Evolutionary conservation across 805 yeast genomes (phyloP), one percentile per base, ranked within the genome.

Genomic region (Wickerhamomyces subpelliculosus): DNA sequence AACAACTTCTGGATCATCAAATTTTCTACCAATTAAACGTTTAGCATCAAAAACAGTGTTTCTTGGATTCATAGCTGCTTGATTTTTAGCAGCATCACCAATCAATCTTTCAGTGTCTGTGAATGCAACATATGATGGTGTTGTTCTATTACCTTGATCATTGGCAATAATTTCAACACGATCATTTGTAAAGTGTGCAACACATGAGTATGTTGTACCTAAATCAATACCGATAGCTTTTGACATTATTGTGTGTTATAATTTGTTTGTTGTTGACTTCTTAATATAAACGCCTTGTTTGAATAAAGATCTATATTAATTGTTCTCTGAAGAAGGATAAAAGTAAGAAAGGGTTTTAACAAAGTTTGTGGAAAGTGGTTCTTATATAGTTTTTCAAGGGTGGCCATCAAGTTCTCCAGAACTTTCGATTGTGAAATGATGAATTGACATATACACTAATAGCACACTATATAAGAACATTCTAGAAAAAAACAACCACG

Each of bases 61-160:
- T 44, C 70, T 51, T 38, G 97, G 97, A 71, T 90, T 90, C 80
- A 89, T 84, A 49, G 97, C 96, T 40, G 96, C 96, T 72, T 90
- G 97, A 68, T 90, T 89, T 80, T 90, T 90, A 44, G 97, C 97
- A 52, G 97, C 95, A 68, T 88, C 96, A 66, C 96, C 96, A 54
- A 88, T 88, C 57, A 88, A 74, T 70, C 96, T 83, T 71, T 90
- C 97, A 29, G 89, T 75, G 60, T 87, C 96, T 23, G 95, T 87
- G 78, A 89, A 89, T 37, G 95, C 96, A 46, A 90, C 97, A 62
- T 84, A 89, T 26, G 97, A 88, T 27, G 97, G 97, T 16, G 97
- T 89, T 46, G 95, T 90, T 74, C 97, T 84, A 76, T 90, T 89
- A 73, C 97, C 97, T 72, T 90, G 97, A 65, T 89, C 96, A 61